A percentile compares a stretch with the other conserved stretches of the same genome.
These are phyloP conservation scores for Pichia scutulata DNA, from an alignment of 805 yeast species.

Conservation along the genomic window DNA sequence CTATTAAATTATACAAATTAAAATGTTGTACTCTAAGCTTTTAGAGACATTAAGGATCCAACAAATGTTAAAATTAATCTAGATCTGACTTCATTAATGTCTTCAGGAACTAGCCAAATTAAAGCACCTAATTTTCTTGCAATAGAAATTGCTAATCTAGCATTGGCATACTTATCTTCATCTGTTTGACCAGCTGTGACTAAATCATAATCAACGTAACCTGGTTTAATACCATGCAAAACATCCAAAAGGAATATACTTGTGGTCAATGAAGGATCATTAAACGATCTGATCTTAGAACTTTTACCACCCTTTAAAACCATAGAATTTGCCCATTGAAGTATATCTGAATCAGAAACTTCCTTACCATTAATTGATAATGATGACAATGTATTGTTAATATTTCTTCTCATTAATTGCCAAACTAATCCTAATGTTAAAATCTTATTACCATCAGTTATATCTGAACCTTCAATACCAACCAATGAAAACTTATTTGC, in stretches of 20 bases:
- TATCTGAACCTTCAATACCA: slow-evolving; percentile 97
- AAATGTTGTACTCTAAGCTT: slow-evolving; percentile 5
- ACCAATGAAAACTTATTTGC: slow-evolving; percentile 88
- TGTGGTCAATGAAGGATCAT: slow-evolving; percentile 66
- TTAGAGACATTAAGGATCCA: slow-evolving; percentile 85
- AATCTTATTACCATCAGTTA: slow-evolving; percentile 85
- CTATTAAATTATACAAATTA: neutral
- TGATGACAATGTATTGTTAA: slow-evolving; percentile 70
- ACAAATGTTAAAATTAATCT: slow-evolving; percentile 90
- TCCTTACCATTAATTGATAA: slow-evolving; percentile 68
- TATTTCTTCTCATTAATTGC: slow-evolving; percentile 98
- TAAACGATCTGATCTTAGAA: slow-evolving; percentile 70
- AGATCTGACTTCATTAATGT: slow-evolving; percentile 91
- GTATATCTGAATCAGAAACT: slow-evolving; percentile 75
- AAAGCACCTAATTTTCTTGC: slow-evolving; percentile 97
- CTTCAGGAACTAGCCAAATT: slow-evolving; percentile 99
- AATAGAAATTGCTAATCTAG: slow-evolving; percentile 93
- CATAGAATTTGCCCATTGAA: slow-evolving; percentile 89
- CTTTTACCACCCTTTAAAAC: slow-evolving; percentile 79
- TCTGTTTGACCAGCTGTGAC: slow-evolving; percentile 74
- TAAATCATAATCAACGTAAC: slow-evolving; percentile 92
- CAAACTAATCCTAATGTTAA: slow-evolving; percentile 90
- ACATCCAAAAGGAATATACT: slow-evolving; percentile 86
- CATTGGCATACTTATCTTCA: slow-evolving; percentile 88
- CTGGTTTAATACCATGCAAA: slow-evolving; percentile 90